Conservation (phyloP, 805 yeast species). For the Lachancea waltii region DNA sequence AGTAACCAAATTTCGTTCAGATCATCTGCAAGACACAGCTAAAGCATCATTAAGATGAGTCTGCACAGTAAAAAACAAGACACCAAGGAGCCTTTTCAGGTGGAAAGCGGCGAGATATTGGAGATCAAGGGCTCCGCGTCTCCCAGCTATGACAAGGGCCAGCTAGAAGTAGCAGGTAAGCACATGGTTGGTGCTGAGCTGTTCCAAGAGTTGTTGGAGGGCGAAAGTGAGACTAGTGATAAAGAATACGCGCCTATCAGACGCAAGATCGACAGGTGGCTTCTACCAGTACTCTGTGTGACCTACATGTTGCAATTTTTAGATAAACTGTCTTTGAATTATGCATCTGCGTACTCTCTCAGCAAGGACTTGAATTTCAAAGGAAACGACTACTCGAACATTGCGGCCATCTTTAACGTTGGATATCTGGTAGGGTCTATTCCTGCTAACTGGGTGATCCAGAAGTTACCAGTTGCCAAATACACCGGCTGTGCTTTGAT, state of each 20-base stretch:
- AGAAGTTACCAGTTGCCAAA: constrained; percentile 25
- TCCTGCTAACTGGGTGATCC: constrained; percentile 18
- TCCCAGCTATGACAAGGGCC: not conserved
- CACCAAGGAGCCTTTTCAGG: not conserved
- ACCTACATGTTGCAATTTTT: constrained; percentile 19
- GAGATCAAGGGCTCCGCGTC: not conserved
- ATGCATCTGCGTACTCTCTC: constrained; percentile 18
- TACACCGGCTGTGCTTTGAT: constrained; percentile 18
- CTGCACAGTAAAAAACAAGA: constrained; percentile 1
- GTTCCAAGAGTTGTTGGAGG: constrained; percentile 13
- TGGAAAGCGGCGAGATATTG: constrained; percentile 1
- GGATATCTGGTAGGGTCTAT: constrained; percentile 35
- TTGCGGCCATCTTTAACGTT: constrained; percentile 36
- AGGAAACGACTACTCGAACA: constrained; percentile 36
- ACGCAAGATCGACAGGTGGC: constrained; percentile 20
- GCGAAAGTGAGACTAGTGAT: constrained; percentile 12
- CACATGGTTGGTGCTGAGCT: constrained; percentile 17
- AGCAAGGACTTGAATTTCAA: constrained; percentile 34
- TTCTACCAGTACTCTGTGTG: constrained; percentile 18
- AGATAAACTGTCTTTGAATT: constrained; percentile 16
- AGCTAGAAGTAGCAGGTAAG: not conserved
- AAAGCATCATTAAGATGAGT: too few relatives aligned
- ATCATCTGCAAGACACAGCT: too few relatives aligned
- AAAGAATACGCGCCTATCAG: constrained; percentile 16
- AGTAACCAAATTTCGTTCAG: too few relatives aligned